Evolutionary conservation across 2,329 filamentous ascomycete species (phyloP).

Genomic region (Alternaria novae-zelandiae): DNA sequence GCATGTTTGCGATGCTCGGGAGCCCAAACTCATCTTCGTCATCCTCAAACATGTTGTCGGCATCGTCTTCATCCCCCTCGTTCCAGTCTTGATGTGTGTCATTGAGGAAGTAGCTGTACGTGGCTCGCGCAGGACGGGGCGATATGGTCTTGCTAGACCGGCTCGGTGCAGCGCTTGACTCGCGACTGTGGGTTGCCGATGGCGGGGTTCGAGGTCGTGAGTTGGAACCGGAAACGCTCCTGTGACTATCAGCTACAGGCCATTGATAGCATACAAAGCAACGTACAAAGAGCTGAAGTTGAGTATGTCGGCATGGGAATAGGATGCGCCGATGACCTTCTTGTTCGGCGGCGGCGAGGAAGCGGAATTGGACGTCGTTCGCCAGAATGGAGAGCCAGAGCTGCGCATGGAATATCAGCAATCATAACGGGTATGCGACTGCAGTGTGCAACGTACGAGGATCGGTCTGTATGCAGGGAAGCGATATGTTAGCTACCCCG

Average conservation of each 20-base stretch:
- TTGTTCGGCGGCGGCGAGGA: constrained; percentile 59
- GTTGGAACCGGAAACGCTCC: constrained; percentile 66
- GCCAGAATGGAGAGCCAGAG: constrained; percentile 89
- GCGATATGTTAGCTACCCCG: constrained; percentile 47
- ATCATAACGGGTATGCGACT: not conserved
- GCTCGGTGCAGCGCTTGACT: constrained; percentile 64
- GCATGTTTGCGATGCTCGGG: constrained; percentile 90
- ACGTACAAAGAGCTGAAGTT: constrained; percentile 80
- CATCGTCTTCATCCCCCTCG: constrained; percentile 68
- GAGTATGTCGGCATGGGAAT: constrained; percentile 94
- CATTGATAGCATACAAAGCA: constrained; percentile 22
- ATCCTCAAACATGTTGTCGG: constrained; percentile 81
- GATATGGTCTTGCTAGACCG: constrained; percentile 62
- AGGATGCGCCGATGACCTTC: constrained; percentile 89
- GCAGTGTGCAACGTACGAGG: constrained; percentile 39
- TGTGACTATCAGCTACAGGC: constrained; percentile 41
- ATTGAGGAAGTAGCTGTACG: constrained; percentile 81
- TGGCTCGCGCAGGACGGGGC: constrained; percentile 67
- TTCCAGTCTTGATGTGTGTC: constrained; percentile 85
- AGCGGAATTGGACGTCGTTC: constrained; percentile 56
- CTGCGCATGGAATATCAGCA: constrained; percentile 56
- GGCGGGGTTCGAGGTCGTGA: constrained; percentile 79
- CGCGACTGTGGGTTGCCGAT: constrained; percentile 63
- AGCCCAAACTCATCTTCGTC: constrained; percentile 96
- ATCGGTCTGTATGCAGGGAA: constrained; percentile 40